Evolutionary conservation across 495 filamentous ascomycete species (phyloP).

Genomic region (Neurospora sp.): DNA sequence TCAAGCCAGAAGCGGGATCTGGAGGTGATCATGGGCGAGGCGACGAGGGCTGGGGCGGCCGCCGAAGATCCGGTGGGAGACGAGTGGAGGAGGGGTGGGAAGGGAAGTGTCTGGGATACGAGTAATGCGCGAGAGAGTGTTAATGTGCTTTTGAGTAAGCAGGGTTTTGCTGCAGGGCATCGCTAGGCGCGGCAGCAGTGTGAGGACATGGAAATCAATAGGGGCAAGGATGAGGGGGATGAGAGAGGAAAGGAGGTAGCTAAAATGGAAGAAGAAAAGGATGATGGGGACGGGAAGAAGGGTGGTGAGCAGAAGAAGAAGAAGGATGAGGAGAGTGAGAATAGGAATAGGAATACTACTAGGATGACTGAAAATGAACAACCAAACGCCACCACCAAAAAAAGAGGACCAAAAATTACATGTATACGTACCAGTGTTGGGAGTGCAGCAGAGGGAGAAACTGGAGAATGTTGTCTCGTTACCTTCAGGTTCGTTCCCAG

Average conservation of each 20-base stretch:
- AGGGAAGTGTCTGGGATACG: slow-evolving; percentile 42
- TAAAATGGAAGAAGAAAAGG: too few relatives aligned
- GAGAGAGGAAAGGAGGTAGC: too few relatives aligned
- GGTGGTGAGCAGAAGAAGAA: not conserved
- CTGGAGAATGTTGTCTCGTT: not conserved
- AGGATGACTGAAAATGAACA: not conserved
- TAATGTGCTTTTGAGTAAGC: slow-evolving; percentile 40
- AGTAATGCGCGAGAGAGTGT: slow-evolving; percentile 47
- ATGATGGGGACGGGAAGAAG: too few relatives aligned
- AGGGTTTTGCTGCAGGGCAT: slow-evolving; percentile 2
- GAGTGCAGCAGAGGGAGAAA: not conserved
- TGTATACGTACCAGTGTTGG: not conserved
- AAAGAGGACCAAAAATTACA: not conserved
- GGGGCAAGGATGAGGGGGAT: not conserved
- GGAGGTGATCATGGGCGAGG: slow-evolving; percentile 81
- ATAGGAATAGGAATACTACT: not conserved
- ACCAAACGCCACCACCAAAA: not conserved
- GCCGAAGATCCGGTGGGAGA: slow-evolving; percentile 48
- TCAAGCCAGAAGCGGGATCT: slow-evolving; percentile 82
- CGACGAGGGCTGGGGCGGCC: slow-evolving; percentile 43
- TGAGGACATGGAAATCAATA: not conserved
- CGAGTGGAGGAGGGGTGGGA: slow-evolving; percentile 45
- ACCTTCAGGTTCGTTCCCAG: not conserved
- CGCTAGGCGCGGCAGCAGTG: not conserved
- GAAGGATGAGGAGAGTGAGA: not conserved